These are phyloP conservation scores for Gymnopus androsaceus DNA, from an alignment of 1,284 basidiomycete species.

Conservation along the genomic window DNA sequence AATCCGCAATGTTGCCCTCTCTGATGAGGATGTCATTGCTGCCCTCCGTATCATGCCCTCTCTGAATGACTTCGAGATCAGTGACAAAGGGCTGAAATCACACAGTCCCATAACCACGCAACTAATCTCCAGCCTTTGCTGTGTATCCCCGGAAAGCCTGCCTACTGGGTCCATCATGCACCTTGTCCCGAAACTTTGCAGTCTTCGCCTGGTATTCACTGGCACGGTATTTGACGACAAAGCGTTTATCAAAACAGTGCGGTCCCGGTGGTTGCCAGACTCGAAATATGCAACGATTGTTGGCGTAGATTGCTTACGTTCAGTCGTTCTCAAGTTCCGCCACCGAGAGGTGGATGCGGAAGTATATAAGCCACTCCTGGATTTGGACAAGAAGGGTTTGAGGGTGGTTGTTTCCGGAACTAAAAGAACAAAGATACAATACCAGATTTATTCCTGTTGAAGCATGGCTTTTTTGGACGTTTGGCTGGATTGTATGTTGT, in stretches of 20 bases:
- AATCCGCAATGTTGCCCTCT: background rate
- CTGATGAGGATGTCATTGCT: background rate
- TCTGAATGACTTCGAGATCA: background rate
- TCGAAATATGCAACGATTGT: background rate
- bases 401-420: background rate
- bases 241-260: background rate
- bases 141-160: background rate
- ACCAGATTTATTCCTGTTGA: too few relatives aligned
- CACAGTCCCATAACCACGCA: background rate
- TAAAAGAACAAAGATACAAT: too few relatives aligned
- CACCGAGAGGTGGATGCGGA: background rate
- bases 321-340: background rate
- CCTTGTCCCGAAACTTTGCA: slow-evolving; percentile 1
- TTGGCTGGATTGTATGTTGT: too few relatives aligned
- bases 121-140: background rate
- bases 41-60: background rate
- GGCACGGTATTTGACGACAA: background rate
- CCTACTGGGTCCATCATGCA: background rate
- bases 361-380: background rate
- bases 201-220: background rate
- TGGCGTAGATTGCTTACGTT: slow-evolving; percentile 6
- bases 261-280: slow-evolving; percentile 9
- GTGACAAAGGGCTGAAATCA: background rate
- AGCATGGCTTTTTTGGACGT: too few relatives aligned
- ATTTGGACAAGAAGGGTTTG: background rate